Conservation (phyloP, 805 yeast species). For the Starmerella potacharoeniae region DNA sequence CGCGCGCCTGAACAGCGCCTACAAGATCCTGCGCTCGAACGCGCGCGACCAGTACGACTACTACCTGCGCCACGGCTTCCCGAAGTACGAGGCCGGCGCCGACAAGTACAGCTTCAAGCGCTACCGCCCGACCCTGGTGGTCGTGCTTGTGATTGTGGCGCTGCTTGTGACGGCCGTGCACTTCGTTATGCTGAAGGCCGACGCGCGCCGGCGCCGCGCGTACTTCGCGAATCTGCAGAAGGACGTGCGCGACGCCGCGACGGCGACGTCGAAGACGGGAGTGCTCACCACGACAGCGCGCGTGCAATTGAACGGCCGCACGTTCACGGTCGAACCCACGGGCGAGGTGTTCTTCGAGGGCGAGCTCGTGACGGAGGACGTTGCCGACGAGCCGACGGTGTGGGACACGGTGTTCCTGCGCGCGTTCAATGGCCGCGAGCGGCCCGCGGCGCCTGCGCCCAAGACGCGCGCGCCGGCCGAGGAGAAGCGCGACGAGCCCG, state of each 20-base stretch:
- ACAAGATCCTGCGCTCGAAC: slow-evolving; percentile 53
- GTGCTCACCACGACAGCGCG: slow-evolving; percentile 24
- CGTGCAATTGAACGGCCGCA: slow-evolving; percentile 20
- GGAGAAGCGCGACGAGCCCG: slow-evolving; percentile 10
- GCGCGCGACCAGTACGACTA: slow-evolving; percentile 70
- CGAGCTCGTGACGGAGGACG: slow-evolving; percentile 24
- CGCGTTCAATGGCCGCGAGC: neutral
- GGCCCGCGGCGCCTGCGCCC: slow-evolving; percentile 16
- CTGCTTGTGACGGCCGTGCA: slow-evolving; percentile 47
- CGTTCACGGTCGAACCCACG: slow-evolving; percentile 28
- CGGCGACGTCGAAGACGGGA: slow-evolving; percentile 23
- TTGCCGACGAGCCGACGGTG: slow-evolving; percentile 27
- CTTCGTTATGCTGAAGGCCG: slow-evolving; percentile 42
- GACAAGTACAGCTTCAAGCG: slow-evolving; percentile 50
- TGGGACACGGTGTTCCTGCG: slow-evolving; percentile 24
- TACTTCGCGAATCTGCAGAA: slow-evolving; percentile 34
- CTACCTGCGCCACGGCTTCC: slow-evolving; percentile 74
- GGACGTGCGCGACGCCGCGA: slow-evolving; percentile 26
- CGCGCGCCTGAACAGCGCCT: slow-evolving; percentile 65
- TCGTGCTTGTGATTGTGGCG: slow-evolving; percentile 42
- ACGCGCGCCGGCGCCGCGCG: slow-evolving; percentile 44
- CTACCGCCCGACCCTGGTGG: slow-evolving; percentile 53
- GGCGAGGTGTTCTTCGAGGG: slow-evolving; percentile 28
- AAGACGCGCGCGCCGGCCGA: slow-evolving; percentile 18
- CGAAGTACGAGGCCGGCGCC: slow-evolving; percentile 50